A percentile compares a stretch with the other conserved stretches of the same genome.
Evolutionary conservation across 352 stramenopile genomes (phyloP).

Genomic region (Phytophthora crassamura): DNA sequence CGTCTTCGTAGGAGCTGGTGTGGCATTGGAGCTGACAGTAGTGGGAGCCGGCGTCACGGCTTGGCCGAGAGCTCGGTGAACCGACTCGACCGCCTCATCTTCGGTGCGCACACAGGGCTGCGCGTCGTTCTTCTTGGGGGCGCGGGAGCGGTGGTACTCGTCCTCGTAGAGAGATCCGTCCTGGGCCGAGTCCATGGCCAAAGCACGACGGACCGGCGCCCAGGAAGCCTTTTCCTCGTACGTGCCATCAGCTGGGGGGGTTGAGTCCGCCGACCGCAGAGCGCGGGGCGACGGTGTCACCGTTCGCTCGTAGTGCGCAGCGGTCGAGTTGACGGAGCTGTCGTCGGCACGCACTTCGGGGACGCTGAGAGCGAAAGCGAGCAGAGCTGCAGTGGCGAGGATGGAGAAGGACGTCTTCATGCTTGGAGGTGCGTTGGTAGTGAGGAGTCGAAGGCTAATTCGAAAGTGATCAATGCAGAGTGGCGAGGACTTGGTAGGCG

Average conservation of each 20-base stretch:
- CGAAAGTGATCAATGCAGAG: constrained; percentile 8
- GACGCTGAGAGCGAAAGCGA: constrained; percentile 9
- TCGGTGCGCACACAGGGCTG: too few species aligned
- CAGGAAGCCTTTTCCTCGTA: constrained; percentile 6
- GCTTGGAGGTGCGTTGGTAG: constrained; percentile 4
- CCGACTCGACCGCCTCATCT: background rate
- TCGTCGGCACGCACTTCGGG: constrained; percentile 7
- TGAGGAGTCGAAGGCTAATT: constrained; percentile 9
- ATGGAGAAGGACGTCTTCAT: constrained; percentile 17
- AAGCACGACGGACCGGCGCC: too few species aligned
- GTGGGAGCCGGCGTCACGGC: constrained; percentile 9
- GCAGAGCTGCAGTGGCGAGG: constrained; percentile 10
- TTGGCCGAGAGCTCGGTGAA: constrained; percentile 15
- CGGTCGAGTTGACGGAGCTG: background rate
- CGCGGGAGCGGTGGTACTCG: too few species aligned
- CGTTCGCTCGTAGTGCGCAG: constrained; percentile 2
- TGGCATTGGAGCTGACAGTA: constrained; percentile 1
- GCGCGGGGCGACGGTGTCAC: too few species aligned
- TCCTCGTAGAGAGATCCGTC: too few species aligned
- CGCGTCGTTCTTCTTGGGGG: too few species aligned
- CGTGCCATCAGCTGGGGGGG: too few species aligned
- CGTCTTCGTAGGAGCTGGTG: constrained; percentile 15
- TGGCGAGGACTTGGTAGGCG: too few species aligned
- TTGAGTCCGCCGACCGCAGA: too few species aligned
- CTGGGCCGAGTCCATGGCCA: too few species aligned